phyloP scores from a whole-genome alignment of 495 filamentous ascomycete species.

The Daldinia grandis region DNA sequence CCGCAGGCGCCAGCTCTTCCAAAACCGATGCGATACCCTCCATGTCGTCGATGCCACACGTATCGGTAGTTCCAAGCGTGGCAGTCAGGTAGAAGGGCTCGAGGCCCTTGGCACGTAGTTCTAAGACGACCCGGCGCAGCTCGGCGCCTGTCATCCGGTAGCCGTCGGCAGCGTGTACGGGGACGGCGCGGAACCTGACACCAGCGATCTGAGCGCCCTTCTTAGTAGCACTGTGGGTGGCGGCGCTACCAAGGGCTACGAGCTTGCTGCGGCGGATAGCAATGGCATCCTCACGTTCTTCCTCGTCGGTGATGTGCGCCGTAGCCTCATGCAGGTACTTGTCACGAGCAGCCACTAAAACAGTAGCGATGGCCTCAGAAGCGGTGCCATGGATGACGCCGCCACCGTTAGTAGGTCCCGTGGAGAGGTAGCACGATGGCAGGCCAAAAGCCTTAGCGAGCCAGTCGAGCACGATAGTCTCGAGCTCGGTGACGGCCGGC shows the following conservation, averaged over 20 bases:
- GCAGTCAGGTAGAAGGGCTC: conserved; percentile 87
- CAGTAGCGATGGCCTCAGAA: conserved; percentile 85
- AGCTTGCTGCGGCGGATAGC: conserved; percentile 73
- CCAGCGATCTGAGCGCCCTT: conserved; percentile 91
- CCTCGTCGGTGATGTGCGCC: conserved; percentile 59
- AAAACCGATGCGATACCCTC: conserved; percentile 71
- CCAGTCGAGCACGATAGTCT: conserved; percentile 96
- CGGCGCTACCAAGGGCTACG: conserved; percentile 81
- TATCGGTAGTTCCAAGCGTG: conserved; percentile 88
- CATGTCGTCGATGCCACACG: conserved; percentile 87
- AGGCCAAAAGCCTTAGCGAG: conserved; percentile 76
- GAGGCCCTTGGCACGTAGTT: conserved; percentile 68
- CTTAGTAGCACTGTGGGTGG: conserved; percentile 82
- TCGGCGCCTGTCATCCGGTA: conserved; percentile 75
- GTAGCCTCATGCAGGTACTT: conserved; percentile 71
- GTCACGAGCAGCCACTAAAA: conserved; percentile 90
- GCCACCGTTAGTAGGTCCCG: conserved; percentile 75
- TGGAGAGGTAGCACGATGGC: conserved; percentile 79
- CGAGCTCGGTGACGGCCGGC: conserved; percentile 93
- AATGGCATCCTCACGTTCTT: conserved; percentile 69
- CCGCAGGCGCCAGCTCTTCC: conserved; percentile 61
- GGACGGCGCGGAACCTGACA: conserved; percentile 74
- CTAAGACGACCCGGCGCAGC: conserved; percentile 67
- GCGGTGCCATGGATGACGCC: conserved; percentile 97
- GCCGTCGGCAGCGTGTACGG: conserved; percentile 65